A percentile compares a stretch with the other conserved stretches of the same genome.
Evolutionary conservation across 345 rosid species (phyloP).

Genomic region (Euphorbia pulcherrima): DNA sequence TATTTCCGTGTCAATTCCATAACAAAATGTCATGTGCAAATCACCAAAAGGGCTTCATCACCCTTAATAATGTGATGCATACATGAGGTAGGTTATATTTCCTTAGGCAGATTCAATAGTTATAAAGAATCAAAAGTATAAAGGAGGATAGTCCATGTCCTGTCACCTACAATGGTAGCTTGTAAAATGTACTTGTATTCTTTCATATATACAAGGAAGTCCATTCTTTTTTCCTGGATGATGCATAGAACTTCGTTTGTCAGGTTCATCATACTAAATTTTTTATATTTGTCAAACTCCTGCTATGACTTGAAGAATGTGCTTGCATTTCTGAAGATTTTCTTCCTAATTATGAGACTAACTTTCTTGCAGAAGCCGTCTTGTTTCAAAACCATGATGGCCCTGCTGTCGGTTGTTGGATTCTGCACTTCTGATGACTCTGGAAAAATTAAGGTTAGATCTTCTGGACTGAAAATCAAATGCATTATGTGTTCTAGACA

Average conservation of each 20-base stretch:
- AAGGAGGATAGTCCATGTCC: not conserved
- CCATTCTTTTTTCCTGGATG: not conserved
- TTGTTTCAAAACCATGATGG: conserved; percentile 55
- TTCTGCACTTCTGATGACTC: conserved; percentile 41
- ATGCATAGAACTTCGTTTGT: conserved; percentile 3
- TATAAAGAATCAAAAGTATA: not conserved
- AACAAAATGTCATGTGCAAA: not conserved
- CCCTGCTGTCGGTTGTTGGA: conserved; percentile 58
- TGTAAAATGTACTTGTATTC: not conserved
- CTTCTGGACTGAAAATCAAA: not conserved
- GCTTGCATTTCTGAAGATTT: conserved; percentile 1
- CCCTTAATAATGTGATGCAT: not conserved
- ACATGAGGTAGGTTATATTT: not conserved
- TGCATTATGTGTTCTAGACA: not conserved
- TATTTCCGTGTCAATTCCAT: not conserved
- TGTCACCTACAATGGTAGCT: not conserved
- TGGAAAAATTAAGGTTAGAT: conserved; percentile 60
- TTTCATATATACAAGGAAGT: not conserved
- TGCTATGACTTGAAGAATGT: conserved; percentile 2
- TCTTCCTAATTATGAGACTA: conserved; percentile 11
- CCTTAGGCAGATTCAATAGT: not conserved
- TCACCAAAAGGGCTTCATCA: not conserved
- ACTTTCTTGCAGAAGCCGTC: conserved; percentile 49
- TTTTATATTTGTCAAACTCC: not conserved
- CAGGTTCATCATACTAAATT: not conserved